Evolutionary conservation across 2,329 filamentous ascomycete genomes (phyloP).

Genomic region (Aureobasidium sp.): DNA sequence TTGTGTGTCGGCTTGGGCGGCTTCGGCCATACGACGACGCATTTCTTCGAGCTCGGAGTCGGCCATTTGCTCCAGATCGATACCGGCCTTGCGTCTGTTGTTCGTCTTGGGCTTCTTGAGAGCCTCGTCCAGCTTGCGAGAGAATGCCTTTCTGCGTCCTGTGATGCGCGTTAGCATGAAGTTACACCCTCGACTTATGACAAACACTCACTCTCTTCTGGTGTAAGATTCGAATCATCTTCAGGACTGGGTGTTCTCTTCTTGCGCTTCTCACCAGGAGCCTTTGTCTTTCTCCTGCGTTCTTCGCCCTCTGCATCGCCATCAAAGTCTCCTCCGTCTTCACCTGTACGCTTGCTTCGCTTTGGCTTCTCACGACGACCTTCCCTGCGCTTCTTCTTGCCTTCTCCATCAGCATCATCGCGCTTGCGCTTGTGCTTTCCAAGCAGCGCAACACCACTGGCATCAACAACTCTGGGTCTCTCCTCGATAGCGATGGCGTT

Average conservation of each 20-base stretch:
- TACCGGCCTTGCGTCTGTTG: slow-evolving; percentile 72
- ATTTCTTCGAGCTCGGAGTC: slow-evolving; percentile 85
- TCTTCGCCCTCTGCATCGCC: slow-evolving; percentile 46
- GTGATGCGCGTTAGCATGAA: slow-evolving; percentile 15
- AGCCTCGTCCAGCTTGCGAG: slow-evolving; percentile 79
- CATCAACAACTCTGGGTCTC: slow-evolving; percentile 50
- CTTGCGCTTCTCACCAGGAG: slow-evolving; percentile 27
- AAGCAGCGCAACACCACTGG: slow-evolving; percentile 51
- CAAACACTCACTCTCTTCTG: slow-evolving; percentile 62
- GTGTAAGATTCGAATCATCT: slow-evolving; percentile 69
- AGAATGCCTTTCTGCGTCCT: slow-evolving; percentile 70
- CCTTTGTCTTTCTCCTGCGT: slow-evolving; percentile 42
- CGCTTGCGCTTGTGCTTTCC: slow-evolving; percentile 59
- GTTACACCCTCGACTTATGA: not conserved
- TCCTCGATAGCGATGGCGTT: slow-evolving; percentile 53
- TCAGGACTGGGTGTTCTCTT: slow-evolving; percentile 46
- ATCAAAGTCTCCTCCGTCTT: slow-evolving; percentile 44
- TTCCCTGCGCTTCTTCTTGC: slow-evolving; percentile 62
- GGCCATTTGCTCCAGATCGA: slow-evolving; percentile 82
- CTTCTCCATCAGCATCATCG: slow-evolving; percentile 49
- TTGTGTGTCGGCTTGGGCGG: slow-evolving; percentile 76
- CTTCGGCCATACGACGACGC: slow-evolving; percentile 81
- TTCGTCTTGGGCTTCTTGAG: slow-evolving; percentile 73
- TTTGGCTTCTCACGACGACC: slow-evolving; percentile 45
- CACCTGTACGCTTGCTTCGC: slow-evolving; percentile 45